Conservation (phyloP, 176 grass and related monocot species). For the Ensete glaucum region DNA sequence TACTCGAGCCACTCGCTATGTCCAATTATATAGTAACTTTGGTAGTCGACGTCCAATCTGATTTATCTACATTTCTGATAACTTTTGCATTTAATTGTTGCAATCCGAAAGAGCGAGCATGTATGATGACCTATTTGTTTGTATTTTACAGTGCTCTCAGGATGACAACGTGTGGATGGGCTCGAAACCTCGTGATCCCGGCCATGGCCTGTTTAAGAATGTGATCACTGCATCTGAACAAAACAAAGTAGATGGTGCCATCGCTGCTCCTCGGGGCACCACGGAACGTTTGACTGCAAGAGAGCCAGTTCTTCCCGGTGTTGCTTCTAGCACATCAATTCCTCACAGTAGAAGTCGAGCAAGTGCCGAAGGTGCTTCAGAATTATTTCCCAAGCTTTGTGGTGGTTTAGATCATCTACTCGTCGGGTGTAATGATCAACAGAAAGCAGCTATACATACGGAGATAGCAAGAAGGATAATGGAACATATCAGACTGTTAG, state of each 20-base stretch:
- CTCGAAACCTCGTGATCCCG: conserved; percentile 85
- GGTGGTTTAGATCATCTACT: conserved; percentile 64
- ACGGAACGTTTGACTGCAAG: neutral
- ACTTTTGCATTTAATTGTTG: neutral
- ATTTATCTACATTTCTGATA: neutral
- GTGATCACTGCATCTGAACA: conserved; percentile 27
- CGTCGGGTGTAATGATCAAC: conserved; percentile 86
- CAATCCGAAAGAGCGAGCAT: neutral
- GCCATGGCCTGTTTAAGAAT: conserved; percentile 51
- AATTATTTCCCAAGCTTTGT: too few species aligned
- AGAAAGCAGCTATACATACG: conserved; percentile 88
- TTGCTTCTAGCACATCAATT: conserved; percentile 17
- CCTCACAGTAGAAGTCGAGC: conserved; percentile 13
- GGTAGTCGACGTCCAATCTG: too few species aligned
- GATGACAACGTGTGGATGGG: conserved; percentile 42
- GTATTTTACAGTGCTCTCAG: conserved; percentile 29
- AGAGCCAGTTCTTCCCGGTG: conserved; percentile 38
- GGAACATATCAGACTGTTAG: conserved; percentile 82
- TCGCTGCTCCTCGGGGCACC: conserved; percentile 31
- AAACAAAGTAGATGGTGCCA: conserved; percentile 36
- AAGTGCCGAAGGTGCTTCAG: neutral
- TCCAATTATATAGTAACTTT: too few species aligned
- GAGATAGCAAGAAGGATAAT: conserved; percentile 82
- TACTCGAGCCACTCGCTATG: too few species aligned
- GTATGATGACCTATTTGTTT: neutral